Conservation (phyloP, 176 grass and related monocot species). For the Phragmites australis region DNA sequence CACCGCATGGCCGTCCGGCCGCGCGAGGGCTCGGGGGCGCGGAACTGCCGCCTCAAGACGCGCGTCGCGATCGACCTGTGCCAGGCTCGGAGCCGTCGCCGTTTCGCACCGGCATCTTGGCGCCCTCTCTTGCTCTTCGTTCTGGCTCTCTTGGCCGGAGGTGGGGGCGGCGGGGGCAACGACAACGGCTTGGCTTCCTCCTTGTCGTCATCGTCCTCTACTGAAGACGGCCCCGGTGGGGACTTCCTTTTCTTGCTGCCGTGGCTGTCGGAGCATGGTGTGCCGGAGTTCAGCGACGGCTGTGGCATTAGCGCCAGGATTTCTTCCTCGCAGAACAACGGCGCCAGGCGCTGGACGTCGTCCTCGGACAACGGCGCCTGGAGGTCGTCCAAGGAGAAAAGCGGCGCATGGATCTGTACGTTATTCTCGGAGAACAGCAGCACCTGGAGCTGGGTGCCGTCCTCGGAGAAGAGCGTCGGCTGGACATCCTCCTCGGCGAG, state of each 20-base stretch:
- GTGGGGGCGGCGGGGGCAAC: no score
- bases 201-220: neutral
- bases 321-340: neutral
- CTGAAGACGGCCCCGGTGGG: neutral
- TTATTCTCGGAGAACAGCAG: no score
- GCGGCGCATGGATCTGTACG: neutral
- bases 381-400: neutral
- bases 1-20: slow-evolving; percentile 6
- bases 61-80: neutral
- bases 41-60: neutral
- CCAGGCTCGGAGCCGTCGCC: neutral
- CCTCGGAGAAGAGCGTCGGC: neutral
- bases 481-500: neutral
- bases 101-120: neutral
- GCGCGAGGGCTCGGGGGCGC: slow-evolving; percentile 15
- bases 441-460: neutral
- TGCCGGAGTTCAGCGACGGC: neutral
- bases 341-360: neutral
- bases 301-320: neutral
- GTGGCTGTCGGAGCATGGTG: neutral
- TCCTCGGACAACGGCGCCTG: neutral
- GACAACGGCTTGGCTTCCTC: neutral
- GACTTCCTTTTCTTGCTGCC: neutral
- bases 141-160: neutral
- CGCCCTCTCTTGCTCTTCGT: neutral